phyloP scores from a whole-genome alignment of 495 filamentous ascomycete genomes.

The Pyrenula aspistea region DNA sequence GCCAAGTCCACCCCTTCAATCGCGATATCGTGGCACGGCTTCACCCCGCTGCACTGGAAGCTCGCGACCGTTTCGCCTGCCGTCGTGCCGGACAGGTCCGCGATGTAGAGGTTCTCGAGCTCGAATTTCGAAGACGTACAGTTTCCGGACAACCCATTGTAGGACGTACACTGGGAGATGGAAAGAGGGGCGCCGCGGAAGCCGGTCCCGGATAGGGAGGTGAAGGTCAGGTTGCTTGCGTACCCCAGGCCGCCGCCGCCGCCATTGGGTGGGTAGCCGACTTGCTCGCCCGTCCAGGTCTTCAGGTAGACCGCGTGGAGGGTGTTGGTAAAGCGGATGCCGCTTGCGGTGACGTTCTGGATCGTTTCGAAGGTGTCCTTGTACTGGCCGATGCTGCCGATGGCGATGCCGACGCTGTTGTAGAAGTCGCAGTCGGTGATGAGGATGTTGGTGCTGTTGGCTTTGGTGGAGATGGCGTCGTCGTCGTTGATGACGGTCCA shows the following conservation, averaged over 20 bases:
- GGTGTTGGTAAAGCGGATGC: slow-evolving; percentile 23
- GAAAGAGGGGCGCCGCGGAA: slow-evolving; percentile 18
- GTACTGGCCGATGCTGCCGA: slow-evolving; percentile 36
- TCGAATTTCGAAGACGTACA: slow-evolving; percentile 27
- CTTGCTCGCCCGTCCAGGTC: slow-evolving; percentile 30
- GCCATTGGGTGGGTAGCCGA: slow-evolving; percentile 34
- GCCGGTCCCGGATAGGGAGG: slow-evolving; percentile 2
- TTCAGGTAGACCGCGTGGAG: slow-evolving; percentile 29
- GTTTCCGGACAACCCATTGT: slow-evolving; percentile 21
- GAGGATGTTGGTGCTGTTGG: slow-evolving; percentile 25
- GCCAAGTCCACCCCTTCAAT: slow-evolving; percentile 13
- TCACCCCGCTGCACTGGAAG: slow-evolving; percentile 24
- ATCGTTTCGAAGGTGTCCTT: slow-evolving; percentile 23
- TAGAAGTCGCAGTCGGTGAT: slow-evolving; percentile 22
- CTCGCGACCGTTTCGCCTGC: slow-evolving; percentile 13
- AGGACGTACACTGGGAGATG: slow-evolving; percentile 28
- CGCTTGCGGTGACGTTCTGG: slow-evolving; percentile 21
- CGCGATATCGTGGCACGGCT: slow-evolving; percentile 20
- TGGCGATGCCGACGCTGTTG: slow-evolving; percentile 20
- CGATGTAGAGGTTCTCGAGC: slow-evolving; percentile 15
- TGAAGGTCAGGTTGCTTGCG: slow-evolving; percentile 12
- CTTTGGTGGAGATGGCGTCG: slow-evolving; percentile 25
- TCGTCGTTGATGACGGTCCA: slow-evolving; percentile 25
- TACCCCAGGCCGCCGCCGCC: slow-evolving; percentile 32
- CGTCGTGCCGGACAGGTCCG: slow-evolving; percentile 15